These are phyloP conservation scores for Lentinula novae-zelandiae DNA, from an alignment of 1,284 basidiomycete species.

Conservation along the genomic window DNA sequence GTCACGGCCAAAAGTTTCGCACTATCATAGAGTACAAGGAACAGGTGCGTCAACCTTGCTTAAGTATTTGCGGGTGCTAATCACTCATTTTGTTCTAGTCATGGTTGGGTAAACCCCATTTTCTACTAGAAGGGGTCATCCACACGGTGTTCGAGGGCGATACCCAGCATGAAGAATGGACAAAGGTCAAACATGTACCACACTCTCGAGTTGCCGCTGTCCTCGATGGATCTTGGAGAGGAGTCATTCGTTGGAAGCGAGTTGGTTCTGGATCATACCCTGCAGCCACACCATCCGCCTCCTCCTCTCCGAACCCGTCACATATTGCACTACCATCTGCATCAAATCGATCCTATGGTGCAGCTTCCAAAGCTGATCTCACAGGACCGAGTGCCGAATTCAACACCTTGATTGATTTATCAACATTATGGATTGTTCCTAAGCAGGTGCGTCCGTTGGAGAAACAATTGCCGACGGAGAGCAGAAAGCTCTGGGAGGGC, in stretches of 20 bases:
- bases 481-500: constrained; percentile 83
- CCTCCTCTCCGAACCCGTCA: constrained; percentile 41
- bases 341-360: constrained; percentile 20
- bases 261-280: constrained; percentile 50
- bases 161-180: constrained; percentile 72
- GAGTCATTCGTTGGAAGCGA: constrained; percentile 77
- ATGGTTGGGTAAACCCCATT: constrained; percentile 90
- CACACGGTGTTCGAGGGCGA: constrained; percentile 72
- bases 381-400: constrained; percentile 39
- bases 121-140: constrained; percentile 86
- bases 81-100: constrained; percentile 43
- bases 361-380: constrained; percentile 29
- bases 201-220: constrained; percentile 72
- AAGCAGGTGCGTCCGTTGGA: constrained; percentile 84
- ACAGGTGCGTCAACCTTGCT: constrained; percentile 56
- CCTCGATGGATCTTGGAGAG: constrained; percentile 89
- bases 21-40: constrained; percentile 94
- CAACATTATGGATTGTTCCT: constrained; percentile 71
- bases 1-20: constrained; percentile 61
- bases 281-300: constrained; percentile 31
- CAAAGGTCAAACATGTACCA: constrained; percentile 89
- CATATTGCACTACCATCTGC: constrained; percentile 33
- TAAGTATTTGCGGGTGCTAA: constrained; percentile 6
- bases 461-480: constrained; percentile 80
- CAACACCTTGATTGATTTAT: constrained; percentile 73